A percentile compares a stretch with the other conserved stretches of the same genome.
These are phyloP conservation scores for Kwoniella shandongensis DNA, from an alignment of 768 basidiomycete species.

Conservation along the genomic window DNA sequence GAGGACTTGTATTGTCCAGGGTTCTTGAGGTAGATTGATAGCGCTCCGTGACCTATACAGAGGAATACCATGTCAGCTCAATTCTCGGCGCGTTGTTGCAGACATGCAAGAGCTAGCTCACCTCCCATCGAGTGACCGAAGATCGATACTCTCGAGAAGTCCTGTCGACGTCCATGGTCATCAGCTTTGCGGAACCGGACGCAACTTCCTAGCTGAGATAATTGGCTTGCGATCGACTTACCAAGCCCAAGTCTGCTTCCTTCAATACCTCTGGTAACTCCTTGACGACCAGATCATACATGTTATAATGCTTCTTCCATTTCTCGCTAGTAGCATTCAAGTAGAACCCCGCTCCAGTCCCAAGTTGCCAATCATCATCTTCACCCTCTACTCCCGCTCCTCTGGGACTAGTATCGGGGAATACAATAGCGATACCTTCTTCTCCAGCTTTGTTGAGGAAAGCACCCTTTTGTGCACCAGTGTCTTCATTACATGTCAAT, in stretches of 20 bases:
- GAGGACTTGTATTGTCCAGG: constrained; percentile 72
- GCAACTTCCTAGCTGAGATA: no score
- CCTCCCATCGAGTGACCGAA: constrained; percentile 89
- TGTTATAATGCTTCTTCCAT: constrained; percentile 66
- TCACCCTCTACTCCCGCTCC: constrained; percentile 77
- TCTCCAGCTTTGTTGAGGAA: constrained; percentile 82
- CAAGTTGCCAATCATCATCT: constrained; percentile 77
- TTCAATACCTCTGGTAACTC: constrained; percentile 81
- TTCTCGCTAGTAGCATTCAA: constrained; percentile 74
- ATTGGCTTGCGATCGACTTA: no score
- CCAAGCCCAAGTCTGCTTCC: constrained; percentile 72
- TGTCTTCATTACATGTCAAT: constrained; percentile 59
- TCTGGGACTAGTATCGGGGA: constrained; percentile 93
- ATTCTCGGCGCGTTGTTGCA: no score
- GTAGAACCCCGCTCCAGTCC: constrained; percentile 94
- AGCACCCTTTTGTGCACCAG: constrained; percentile 89
- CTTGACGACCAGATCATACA: constrained; percentile 77
- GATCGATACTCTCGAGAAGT: constrained; percentile 78
- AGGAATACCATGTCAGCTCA: no score
- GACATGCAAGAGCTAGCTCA: constrained; percentile 15
- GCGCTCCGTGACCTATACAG: constrained; percentile 83
- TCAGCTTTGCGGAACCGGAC: neutral
- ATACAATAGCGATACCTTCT: constrained; percentile 84
- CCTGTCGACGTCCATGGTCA: constrained; percentile 57
- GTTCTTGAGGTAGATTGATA: constrained; percentile 82